These are phyloP conservation scores for Alloteropsis angusta DNA, from an alignment of 202 grass and related monocot species.

Conservation along the genomic window DNA sequence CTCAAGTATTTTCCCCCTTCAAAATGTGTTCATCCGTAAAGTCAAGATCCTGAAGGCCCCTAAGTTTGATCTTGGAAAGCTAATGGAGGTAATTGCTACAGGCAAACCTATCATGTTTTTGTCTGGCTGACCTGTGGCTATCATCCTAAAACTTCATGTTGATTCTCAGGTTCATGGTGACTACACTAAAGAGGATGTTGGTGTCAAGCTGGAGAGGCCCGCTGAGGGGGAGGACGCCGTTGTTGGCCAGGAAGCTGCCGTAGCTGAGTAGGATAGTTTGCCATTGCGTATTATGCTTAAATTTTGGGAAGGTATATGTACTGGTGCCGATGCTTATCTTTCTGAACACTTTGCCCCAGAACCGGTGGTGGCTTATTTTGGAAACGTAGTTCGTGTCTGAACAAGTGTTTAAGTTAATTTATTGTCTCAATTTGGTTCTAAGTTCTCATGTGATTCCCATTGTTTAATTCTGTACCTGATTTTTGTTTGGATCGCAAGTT, in stretches of 20 bases:
- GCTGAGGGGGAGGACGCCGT: constrained; percentile 47
- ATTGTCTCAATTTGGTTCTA: background rate
- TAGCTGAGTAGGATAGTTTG: constrained; percentile 23
- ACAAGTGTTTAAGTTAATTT: background rate
- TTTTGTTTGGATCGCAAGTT: background rate
- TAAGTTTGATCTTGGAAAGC: constrained; percentile 85
- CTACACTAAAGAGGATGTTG: constrained; percentile 79
- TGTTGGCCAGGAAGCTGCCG: constrained; percentile 36
- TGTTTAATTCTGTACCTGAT: background rate
- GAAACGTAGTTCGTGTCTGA: background rate
- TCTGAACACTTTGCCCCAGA: background rate
- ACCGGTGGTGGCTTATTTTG: background rate
- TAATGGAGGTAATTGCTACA: constrained; percentile 72
- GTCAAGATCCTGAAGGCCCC: constrained; percentile 92
- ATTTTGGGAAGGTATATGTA: constrained; percentile 12
- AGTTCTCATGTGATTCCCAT: background rate
- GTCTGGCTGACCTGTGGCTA: background rate
- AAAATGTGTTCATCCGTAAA: constrained; percentile 90
- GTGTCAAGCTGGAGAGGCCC: constrained; percentile 69
- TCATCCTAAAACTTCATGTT: background rate
- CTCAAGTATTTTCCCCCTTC: constrained; percentile 60
- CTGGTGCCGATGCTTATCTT: constrained; percentile 9
- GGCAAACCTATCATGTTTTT: background rate
- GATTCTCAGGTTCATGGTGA: constrained; percentile 67
- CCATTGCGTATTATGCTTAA: background rate